Base-by-base conservation (phyloP, 208 protist species). In the Trypanosomatidae sp. region DNA sequence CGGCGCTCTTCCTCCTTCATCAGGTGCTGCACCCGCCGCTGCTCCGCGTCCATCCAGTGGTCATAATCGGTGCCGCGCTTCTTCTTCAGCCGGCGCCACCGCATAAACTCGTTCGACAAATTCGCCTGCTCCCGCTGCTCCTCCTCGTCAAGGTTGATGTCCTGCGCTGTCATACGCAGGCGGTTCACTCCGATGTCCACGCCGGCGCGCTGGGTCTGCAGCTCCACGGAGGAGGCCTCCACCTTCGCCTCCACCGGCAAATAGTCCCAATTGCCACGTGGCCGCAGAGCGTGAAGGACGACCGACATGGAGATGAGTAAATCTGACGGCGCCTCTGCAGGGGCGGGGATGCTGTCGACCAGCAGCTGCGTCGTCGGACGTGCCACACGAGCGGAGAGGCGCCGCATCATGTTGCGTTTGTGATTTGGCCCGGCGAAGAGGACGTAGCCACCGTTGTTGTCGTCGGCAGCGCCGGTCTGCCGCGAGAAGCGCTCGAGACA, bases 391-490 rank as follows among this genome's bases (percentile, higher is more conserved):
- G 73, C 46, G 3, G 69, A 67, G 39, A 94, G 81, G 2, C 88
- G 86, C 53, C 73, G 66, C 13, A 92, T 4, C 73, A 92, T 86
- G 70, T 90, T 94, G 8, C 87, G 81, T 76, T 92, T 95, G 77
- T 95, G 89, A 59, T 97, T 94, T 1, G 91, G 91, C 3, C 90
- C 89, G 28, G 86, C 85, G 65, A 95, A 90, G 55, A 97, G 88
- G 47, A 97, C 81, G 66, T 94, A 90, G 60, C 93, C 93, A 19
- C 70, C 67, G 13, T 39, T 17, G 12, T 65, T 50, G 30, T 76
- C 71, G 0, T 76, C 64, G 46, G 49, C 69, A 19, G 59, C 69
- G 59, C 67, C 62, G 13, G 52, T 44, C 2, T 9, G 8, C n/a
- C 43, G 53, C 1, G 85, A 76, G 58, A 95, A 95, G 59, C 71